A percentile compares a stretch with the other conserved stretches of the same genome.
These are phyloP conservation scores for Calonectria hawksworthii DNA, from an alignment of 2,329 filamentous ascomycete species.

Conservation along the genomic window DNA sequence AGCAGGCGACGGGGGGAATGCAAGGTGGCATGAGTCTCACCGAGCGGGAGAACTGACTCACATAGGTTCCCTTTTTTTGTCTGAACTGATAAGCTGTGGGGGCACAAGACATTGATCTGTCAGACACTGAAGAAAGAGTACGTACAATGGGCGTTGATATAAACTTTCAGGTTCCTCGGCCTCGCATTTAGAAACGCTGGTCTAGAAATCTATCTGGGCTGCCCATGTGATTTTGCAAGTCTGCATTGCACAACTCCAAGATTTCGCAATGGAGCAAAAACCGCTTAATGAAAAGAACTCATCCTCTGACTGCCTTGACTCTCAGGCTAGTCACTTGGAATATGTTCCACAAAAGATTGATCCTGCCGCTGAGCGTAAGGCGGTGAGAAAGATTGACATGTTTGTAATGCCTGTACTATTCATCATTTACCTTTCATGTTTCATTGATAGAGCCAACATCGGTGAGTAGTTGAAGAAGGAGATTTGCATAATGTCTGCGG, in stretches of 20 bases:
- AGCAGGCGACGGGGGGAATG: background rate
- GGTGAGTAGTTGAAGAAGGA: slow-evolving; percentile 23
- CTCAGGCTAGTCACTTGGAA: background rate
- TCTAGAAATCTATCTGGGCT: background rate
- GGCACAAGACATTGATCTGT: background rate
- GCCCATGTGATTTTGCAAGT: background rate
- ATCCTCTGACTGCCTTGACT: background rate
- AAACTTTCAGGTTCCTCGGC: background rate
- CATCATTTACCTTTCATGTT: slow-evolving; percentile 67
- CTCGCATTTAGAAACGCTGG: background rate
- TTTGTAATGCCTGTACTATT: slow-evolving; percentile 62
- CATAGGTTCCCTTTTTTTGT: slow-evolving; percentile 1
- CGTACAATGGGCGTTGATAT: background rate
- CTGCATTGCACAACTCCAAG: background rate
- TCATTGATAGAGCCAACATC: slow-evolving; percentile 69
- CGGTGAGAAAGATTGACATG: slow-evolving; percentile 50
- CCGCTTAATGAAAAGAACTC: background rate
- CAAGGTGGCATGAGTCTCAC: slow-evolving; percentile 4
- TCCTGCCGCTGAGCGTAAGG: slow-evolving; percentile 45
- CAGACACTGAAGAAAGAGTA: background rate
- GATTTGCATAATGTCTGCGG: too few species aligned
- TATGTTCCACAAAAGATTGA: slow-evolving; percentile 33
- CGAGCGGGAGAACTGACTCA: background rate
- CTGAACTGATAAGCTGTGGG: background rate
- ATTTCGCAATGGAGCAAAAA: background rate